Percentiles rank a stretch among this genome's conserved stretches.
Evolutionary conservation across 2,329 filamentous ascomycete species (phyloP).

Genomic region (Plenodomus biglobosus): DNA sequence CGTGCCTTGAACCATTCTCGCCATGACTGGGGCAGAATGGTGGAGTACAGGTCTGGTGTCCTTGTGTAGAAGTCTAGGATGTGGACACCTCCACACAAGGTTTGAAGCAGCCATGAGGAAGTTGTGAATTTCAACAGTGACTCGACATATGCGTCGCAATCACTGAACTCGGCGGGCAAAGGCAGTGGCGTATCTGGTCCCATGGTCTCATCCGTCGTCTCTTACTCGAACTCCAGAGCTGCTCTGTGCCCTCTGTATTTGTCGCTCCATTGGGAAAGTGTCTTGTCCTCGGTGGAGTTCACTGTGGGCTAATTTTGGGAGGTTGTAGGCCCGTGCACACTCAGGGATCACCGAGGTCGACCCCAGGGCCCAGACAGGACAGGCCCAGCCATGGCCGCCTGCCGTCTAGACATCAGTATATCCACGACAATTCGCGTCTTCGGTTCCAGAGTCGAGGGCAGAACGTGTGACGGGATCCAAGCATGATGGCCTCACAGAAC

Average conservation of each 20-base stretch:
- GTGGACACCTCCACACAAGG: constrained; percentile 94
- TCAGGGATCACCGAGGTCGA: constrained; percentile 2
- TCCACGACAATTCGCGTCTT: constrained; percentile 1
- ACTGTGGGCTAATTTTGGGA: constrained; percentile 17
- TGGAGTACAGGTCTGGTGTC: constrained; percentile 78
- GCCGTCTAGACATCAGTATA: no score
- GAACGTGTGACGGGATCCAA: constrained; percentile 15
- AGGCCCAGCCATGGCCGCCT: no score
- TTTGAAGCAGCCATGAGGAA: constrained; percentile 74
- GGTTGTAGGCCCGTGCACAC: constrained; percentile 17
- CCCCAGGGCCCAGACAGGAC: no score
- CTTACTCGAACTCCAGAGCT: neutral
- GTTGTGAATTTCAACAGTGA: constrained; percentile 75
- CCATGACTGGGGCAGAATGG: constrained; percentile 78
- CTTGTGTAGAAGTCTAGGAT: constrained; percentile 94
- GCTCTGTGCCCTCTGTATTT: neutral
- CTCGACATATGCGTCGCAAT: constrained; percentile 74
- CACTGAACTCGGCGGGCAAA: constrained; percentile 67
- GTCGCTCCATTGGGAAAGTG: constrained; percentile 8
- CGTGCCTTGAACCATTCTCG: constrained; percentile 71
- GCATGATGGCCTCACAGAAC: constrained; percentile 43
- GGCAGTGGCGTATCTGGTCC: constrained; percentile 62
- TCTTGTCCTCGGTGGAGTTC: constrained; percentile 15
- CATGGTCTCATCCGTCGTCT: constrained; percentile 41
- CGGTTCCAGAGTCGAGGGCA: neutral